Conservation (phyloP, 192 early-diverging fungal species). For the Blastocladiella britannica region DNA sequence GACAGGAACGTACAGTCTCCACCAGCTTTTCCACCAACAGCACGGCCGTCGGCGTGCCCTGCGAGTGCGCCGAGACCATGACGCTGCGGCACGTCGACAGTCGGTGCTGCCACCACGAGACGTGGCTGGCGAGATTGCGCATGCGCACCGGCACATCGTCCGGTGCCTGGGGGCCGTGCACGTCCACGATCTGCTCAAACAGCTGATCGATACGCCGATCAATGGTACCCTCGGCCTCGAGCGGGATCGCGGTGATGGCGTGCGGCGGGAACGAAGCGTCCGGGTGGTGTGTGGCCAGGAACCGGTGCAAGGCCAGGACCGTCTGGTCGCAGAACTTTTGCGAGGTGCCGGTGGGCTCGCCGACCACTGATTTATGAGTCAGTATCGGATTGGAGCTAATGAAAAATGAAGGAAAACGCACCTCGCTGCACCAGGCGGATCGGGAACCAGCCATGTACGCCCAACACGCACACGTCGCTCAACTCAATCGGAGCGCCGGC, state of each 20-base stretch:
- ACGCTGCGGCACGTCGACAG: constrained; percentile 32
- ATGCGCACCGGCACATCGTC: constrained; percentile 3
- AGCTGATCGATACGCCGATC: constrained; percentile 63
- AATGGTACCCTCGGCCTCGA: constrained; percentile 85
- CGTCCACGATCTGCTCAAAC: constrained; percentile 43
- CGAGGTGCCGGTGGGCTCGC: constrained; percentile 86
- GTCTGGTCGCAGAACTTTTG: constrained; percentile 75
- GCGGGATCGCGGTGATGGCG: constrained; percentile 51
- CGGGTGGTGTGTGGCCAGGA: constrained; percentile 28
- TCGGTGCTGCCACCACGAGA: background rate
- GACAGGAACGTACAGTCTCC: constrained; percentile 6
- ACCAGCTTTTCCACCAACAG: constrained; percentile 57
- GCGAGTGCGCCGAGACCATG: constrained; percentile 3
- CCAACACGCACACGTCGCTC: constrained; percentile 46
- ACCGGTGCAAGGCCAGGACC: constrained; percentile 37
- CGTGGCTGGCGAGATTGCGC: no score
- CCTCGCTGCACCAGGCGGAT: constrained; percentile 25
- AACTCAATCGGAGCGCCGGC: background rate
- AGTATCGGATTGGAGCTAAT: background rate
- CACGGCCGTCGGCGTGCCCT: constrained; percentile 76
- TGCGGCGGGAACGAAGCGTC: constrained; percentile 13
- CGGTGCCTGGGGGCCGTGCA: constrained; percentile 1
- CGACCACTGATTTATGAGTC: constrained; percentile 48
- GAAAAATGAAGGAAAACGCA: background rate
- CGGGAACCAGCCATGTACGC: constrained; percentile 85